phyloP scores from a whole-genome alignment of 176 grass and related monocot genomes.

The Oryza coarctata region DNA sequence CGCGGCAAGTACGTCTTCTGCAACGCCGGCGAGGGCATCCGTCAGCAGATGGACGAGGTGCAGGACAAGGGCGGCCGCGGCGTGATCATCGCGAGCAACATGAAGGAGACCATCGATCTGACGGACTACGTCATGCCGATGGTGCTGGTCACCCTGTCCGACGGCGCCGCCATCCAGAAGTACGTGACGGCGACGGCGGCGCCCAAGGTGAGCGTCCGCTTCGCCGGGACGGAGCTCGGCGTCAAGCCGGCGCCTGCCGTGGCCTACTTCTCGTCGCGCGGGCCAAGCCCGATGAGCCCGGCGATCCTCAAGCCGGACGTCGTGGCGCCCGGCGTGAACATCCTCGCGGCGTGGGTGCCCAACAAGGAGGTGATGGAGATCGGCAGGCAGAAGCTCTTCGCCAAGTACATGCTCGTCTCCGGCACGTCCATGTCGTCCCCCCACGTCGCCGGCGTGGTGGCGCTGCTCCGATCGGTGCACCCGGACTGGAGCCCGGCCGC shows the following conservation, averaged over 20 bases:
- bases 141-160: slow-evolving; percentile 38
- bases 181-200: neutral
- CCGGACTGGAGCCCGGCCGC: slow-evolving; percentile 63
- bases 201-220: slow-evolving; percentile 49
- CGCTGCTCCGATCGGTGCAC: slow-evolving; percentile 55
- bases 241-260: slow-evolving; percentile 65
- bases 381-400: slow-evolving; percentile 9
- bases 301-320: slow-evolving; percentile 80
- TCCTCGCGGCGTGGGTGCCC: slow-evolving; percentile 77
- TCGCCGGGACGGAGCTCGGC: slow-evolving; percentile 47
- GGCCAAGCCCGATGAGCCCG: slow-evolving; percentile 53
- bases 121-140: slow-evolving; percentile 40
- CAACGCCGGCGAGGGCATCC: neutral
- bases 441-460: slow-evolving; percentile 66
- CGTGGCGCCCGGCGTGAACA: slow-evolving; percentile 65
- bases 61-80: slow-evolving; percentile 43
- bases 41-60: slow-evolving; percentile 48
- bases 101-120: slow-evolving; percentile 29
- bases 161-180: slow-evolving; percentile 51
- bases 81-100: slow-evolving; percentile 43
- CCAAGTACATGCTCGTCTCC: slow-evolving; percentile 59
- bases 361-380: slow-evolving; percentile 47
- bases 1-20: slow-evolving; percentile 65
- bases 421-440: slow-evolving; percentile 85
- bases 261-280: slow-evolving; percentile 71